phyloP scores from a whole-genome alignment of 2,329 filamentous ascomycete genomes.

The Dactylellina sp. region DNA sequence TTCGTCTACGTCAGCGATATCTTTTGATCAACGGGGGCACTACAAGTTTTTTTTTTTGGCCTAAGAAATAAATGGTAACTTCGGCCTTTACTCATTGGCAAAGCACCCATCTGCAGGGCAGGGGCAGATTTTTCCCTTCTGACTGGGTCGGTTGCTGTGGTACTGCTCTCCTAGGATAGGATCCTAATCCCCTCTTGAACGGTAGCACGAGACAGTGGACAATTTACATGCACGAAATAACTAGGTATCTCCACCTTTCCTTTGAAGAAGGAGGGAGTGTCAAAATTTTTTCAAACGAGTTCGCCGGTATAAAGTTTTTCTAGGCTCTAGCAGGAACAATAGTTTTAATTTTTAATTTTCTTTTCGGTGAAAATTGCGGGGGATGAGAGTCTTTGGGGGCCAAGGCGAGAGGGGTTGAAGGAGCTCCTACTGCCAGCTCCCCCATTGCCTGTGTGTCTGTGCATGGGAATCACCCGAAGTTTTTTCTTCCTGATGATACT shows the following conservation, averaged over 20 bases:
- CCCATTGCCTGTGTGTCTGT: neutral
- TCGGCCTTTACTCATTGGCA: constrained; percentile 44
- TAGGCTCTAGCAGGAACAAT: constrained; percentile 25
- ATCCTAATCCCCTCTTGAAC: constrained; percentile 12
- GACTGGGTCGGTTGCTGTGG: constrained; percentile 47
- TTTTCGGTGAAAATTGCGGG: constrained; percentile 32
- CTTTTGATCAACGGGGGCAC: constrained; percentile 20
- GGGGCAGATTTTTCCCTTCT: constrained; percentile 46
- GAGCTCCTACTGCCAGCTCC: constrained; percentile 54
- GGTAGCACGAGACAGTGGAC: constrained; percentile 27
- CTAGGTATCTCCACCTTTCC: constrained; percentile 47
- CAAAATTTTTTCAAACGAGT: constrained; percentile 53
- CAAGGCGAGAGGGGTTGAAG: constrained; percentile 22
- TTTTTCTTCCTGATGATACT: neutral
- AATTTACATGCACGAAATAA: constrained; percentile 22
- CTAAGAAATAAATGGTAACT: constrained; percentile 6
- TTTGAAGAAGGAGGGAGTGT: constrained; percentile 55
- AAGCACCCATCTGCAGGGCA: constrained; percentile 37
- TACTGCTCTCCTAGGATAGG: constrained; percentile 13
- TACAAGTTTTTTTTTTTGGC: constrained; percentile 3
- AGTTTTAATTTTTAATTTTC: constrained; percentile 4
- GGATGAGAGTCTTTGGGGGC: constrained; percentile 1
- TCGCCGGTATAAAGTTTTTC: constrained; percentile 33
- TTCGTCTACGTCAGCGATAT: constrained; percentile 50
- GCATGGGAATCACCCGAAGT: constrained; percentile 3